A percentile compares a stretch with the other conserved stretches of the same genome.
These are phyloP conservation scores for Backusella westeae DNA, from an alignment of 192 early-diverging fungal genomes.

Conservation along the genomic window DNA sequence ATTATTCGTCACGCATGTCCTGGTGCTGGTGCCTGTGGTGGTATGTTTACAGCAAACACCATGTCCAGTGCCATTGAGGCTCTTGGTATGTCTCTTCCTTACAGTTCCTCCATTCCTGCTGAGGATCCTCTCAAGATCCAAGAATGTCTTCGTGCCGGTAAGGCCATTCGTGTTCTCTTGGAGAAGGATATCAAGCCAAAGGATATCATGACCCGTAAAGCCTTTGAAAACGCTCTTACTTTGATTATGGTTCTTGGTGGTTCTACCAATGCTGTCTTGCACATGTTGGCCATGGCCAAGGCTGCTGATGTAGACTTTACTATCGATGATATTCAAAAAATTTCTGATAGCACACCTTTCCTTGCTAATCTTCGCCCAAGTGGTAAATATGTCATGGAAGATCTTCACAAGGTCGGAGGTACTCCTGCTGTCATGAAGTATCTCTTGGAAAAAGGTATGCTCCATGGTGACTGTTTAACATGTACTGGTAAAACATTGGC, in stretches of 20 bases:
- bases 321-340: conserved; percentile 91
- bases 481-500: conserved; percentile 96
- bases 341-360: conserved; percentile 87
- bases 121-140: conserved; percentile 82
- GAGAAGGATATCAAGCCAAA: conserved; percentile 89
- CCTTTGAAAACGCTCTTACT: conserved; percentile 96
- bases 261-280: conserved; percentile 96
- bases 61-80: conserved; percentile 96
- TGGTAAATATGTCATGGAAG: conserved; percentile 98
- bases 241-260: conserved; percentile 92
- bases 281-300: conserved; percentile 87
- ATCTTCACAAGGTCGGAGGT: conserved; percentile 89
- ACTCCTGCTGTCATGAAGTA: conserved; percentile 95
- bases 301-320: conserved; percentile 78
- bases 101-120: conserved; percentile 92
- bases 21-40: conserved; percentile 96
- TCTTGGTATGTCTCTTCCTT: conserved; percentile 95
- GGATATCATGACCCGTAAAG: conserved; percentile 94
- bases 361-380: conserved; percentile 96
- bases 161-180: conserved; percentile 82
- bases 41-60: conserved; percentile 64
- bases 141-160: conserved; percentile 85
- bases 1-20: conserved; percentile 72
- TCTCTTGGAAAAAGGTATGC: conserved; percentile 75
- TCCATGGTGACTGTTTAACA: conserved; percentile 89